Evolutionary conservation across 1,139 yeast genomes (phyloP).

Genomic region (Hansenula sp.): DNA sequence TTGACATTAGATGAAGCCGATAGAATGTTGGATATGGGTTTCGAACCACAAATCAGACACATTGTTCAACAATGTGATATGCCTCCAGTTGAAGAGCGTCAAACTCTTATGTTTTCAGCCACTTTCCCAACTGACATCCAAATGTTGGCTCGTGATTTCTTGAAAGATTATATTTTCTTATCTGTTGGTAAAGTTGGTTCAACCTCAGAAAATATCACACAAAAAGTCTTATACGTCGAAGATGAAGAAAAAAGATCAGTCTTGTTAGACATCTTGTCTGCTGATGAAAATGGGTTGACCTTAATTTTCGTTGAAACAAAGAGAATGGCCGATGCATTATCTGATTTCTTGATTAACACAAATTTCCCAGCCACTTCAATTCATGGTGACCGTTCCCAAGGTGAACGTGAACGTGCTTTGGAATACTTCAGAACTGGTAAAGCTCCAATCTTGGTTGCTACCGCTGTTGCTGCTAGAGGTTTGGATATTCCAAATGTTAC

Average conservation of each 20-base stretch:
- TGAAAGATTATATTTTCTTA: conserved; percentile 91
- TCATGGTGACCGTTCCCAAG: conserved; percentile 98
- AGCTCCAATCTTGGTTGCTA: conserved; percentile 93
- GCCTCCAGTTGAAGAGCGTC: conserved; percentile 90
- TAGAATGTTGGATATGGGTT: conserved; percentile 99
- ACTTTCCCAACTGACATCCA: conserved; percentile 98
- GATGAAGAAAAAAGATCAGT: conserved; percentile 93
- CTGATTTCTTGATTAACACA: conserved; percentile 87
- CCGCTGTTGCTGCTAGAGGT: conserved; percentile 99
- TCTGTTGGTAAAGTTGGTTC: conserved; percentile 99
- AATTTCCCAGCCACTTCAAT: conserved; percentile 96
- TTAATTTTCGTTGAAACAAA: conserved; percentile 96
- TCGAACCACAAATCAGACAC: conserved; percentile 98
- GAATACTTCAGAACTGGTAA: conserved; percentile 83
- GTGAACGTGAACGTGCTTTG: conserved; percentile 96
- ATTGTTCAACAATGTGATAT: conserved; percentile 97
- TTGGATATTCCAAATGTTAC: conserved; percentile 98
- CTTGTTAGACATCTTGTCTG: conserved; percentile 80
- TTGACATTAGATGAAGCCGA: conserved; percentile 98
- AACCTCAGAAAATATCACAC: conserved; percentile 95
- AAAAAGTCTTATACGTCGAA: conserved; percentile 88
- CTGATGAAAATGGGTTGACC: conserved; percentile 69
- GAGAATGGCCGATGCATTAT: conserved; percentile 95
- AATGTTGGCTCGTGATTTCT: conserved; percentile 94
- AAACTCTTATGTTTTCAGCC: conserved; percentile 97